A percentile compares a stretch with the other conserved stretches of the same genome.
Evolutionary conservation across 768 basidiomycete genomes (phyloP).

Genomic region (Lactifluus piperatus): DNA sequence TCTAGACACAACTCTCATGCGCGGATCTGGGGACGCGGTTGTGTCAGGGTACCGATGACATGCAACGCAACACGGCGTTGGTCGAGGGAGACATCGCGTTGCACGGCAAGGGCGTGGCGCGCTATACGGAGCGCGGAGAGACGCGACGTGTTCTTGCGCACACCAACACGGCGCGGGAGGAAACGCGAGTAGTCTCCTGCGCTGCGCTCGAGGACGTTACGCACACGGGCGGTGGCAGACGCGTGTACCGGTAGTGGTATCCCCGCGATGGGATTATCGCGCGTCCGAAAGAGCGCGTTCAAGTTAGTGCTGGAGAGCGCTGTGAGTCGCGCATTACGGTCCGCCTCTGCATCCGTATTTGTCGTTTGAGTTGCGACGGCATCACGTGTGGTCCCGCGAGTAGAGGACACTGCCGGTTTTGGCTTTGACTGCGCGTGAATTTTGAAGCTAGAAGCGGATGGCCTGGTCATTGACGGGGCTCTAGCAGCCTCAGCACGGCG

Average conservation of each 20-base stretch:
- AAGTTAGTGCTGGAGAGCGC: conserved; percentile 12
- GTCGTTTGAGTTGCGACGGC: neutral
- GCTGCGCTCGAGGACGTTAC: conserved; percentile 28
- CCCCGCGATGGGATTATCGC: neutral
- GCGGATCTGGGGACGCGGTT: neutral
- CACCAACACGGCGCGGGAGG: conserved; percentile 25
- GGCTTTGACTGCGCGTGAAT: neutral
- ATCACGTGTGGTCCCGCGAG: neutral
- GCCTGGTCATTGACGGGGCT: neutral
- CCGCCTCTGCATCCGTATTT: neutral
- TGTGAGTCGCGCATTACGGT: neutral
- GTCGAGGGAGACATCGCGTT: conserved; percentile 33
- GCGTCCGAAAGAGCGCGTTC: conserved; percentile 10
- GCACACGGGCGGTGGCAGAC: conserved; percentile 22
- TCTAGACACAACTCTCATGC: neutral
- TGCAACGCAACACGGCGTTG: conserved; percentile 34
- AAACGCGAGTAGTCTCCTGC: conserved; percentile 48
- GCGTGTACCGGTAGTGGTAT: neutral
- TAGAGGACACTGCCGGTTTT: neutral
- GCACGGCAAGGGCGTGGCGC: conserved; percentile 34
- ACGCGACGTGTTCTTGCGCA: conserved; percentile 24
- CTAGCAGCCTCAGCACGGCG: neutral
- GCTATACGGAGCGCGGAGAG: conserved; percentile 37
- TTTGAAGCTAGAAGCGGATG: neutral
- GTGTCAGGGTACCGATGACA: conserved; percentile 27